Conservation (phyloP, 2,329 filamentous ascomycete species). For the Pseudogymnoascus sp. region DNA sequence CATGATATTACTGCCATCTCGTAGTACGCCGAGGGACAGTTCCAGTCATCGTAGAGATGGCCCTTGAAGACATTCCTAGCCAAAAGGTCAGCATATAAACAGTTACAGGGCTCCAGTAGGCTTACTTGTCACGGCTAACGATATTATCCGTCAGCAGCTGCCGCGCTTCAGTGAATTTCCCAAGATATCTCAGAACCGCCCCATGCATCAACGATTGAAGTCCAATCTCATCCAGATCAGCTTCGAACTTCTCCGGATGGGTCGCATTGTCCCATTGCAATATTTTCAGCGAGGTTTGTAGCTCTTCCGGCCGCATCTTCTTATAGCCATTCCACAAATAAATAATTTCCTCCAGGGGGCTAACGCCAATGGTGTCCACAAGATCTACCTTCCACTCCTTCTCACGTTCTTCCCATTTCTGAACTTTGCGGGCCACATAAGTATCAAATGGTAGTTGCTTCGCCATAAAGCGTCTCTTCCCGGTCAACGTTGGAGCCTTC, state of each 20-base stretch:
- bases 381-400: constrained; percentile 60
- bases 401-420: constrained; percentile 78
- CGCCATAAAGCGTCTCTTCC: constrained; percentile 85
- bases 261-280: constrained; percentile 58
- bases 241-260: constrained; percentile 40
- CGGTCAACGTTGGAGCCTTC: constrained; percentile 65
- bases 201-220: constrained; percentile 61
- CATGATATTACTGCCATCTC: constrained; percentile 80
- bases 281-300: constrained; percentile 55
- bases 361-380: constrained; percentile 72
- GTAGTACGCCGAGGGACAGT: constrained; percentile 69
- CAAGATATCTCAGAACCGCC: constrained; percentile 57
- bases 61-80: constrained; percentile 44
- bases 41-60: constrained; percentile 59
- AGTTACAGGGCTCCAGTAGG: constrained; percentile 9
- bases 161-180: constrained; percentile 58
- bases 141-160: constrained; percentile 55
- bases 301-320: constrained; percentile 61
- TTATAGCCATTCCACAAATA: constrained; percentile 90
- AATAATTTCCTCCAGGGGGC: constrained; percentile 81
- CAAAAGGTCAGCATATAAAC: not conserved
- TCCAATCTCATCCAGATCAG: constrained; percentile 53
- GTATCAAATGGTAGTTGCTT: constrained; percentile 83
- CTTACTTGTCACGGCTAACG: constrained; percentile 55
- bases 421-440: constrained; percentile 74